Base-by-base conservation (phyloP, 108 stramenopile genomes). In the Cafeteria roenbergensis region DNA sequence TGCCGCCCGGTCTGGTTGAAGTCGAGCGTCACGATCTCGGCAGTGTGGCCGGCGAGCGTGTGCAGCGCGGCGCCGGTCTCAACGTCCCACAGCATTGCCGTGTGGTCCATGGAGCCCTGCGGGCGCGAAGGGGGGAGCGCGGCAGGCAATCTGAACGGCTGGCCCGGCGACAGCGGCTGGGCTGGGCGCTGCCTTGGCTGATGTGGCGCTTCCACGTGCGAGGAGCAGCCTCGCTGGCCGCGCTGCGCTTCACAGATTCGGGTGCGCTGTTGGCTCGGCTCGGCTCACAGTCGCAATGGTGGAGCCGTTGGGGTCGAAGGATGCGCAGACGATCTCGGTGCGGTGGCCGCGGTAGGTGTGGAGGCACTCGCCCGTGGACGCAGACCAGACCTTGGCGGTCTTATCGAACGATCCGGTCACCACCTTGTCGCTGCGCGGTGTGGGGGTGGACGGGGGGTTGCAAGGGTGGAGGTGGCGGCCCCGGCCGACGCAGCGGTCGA, bases 31-130 rank as follows among this genome's bases (percentile, higher is more conserved):
- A 84, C 84, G 51, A 81, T 83, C 63, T 84, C 84, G 1, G 82
- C 84, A 24, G 80, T 80, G 60, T 84, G 84, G 0, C 84, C 81
- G 1, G n/a, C 22, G 25, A 84, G 80, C 28, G 80, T 83, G 71
- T 83, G 81, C 51, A 83, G 63, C 64, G 78, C 82, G 50, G 79
- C 75, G 4, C 84, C 84, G 8, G 82, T 71, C 48, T 84, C 78
- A 31, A 85, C 84, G 34, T 85, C 84, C 76, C 77, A 85, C 34
- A 85, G 56, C 53, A 79, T 34, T n/a, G 84, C 82, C 28, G 82
- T 83, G 63, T 82, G 78, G 73, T 85, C 84, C 82, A 84, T 84
- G 1, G 73, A 76, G n/a, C n/a, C n/a, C n/a, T n/a, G n/a, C n/a
- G n/a, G n/a, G n/a, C n/a, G n/a, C n/a, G n/a, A n/a, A n/a, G n/a